These are phyloP conservation scores for Yueomyces sp. DNA, from an alignment of 1,139 yeast genomes.

Conservation along the genomic window DNA sequence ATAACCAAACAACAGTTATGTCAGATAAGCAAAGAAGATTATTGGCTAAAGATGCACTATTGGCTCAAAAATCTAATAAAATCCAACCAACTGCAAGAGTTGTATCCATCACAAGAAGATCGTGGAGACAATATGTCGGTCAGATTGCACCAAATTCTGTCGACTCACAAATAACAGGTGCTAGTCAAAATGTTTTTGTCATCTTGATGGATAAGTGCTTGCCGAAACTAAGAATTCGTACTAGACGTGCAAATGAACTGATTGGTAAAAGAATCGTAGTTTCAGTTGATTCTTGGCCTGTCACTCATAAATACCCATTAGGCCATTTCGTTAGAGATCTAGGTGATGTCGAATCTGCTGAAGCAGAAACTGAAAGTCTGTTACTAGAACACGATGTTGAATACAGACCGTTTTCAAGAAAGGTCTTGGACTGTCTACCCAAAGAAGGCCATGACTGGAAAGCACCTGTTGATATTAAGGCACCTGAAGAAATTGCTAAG, in stretches of 20 bases:
- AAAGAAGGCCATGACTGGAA: constrained; percentile 87
- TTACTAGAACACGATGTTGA: constrained; percentile 92
- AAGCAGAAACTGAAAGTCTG: constrained; percentile 94
- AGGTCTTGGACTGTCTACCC: constrained; percentile 87
- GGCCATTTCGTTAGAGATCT: constrained; percentile 89
- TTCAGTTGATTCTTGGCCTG: constrained; percentile 88
- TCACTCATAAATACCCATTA: constrained; percentile 71
- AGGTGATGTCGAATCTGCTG: constrained; percentile 83
- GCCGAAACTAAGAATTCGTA: constrained; percentile 77
- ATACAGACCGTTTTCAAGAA: constrained; percentile 87
- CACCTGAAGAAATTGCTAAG: constrained; percentile 31
- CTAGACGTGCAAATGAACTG: constrained; percentile 73
- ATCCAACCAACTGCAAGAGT: constrained; percentile 85
- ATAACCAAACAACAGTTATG: constrained; percentile 27
- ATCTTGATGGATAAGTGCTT: constrained; percentile 78
- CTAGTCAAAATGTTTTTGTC: constrained; percentile 73
- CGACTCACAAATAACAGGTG: constrained; percentile 31
- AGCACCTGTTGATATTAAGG: constrained; percentile 55
- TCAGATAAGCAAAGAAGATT: constrained; percentile 68
- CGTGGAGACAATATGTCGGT: constrained; percentile 95
- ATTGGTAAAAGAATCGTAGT: constrained; percentile 83
- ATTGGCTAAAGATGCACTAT: constrained; percentile 64
- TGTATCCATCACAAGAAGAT: constrained; percentile 79
- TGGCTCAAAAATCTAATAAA: constrained; percentile 40
- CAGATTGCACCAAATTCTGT: constrained; percentile 79